Conservation (phyloP, 2,329 filamentous ascomycete species). For the Aspergillus aculeatus region DNA sequence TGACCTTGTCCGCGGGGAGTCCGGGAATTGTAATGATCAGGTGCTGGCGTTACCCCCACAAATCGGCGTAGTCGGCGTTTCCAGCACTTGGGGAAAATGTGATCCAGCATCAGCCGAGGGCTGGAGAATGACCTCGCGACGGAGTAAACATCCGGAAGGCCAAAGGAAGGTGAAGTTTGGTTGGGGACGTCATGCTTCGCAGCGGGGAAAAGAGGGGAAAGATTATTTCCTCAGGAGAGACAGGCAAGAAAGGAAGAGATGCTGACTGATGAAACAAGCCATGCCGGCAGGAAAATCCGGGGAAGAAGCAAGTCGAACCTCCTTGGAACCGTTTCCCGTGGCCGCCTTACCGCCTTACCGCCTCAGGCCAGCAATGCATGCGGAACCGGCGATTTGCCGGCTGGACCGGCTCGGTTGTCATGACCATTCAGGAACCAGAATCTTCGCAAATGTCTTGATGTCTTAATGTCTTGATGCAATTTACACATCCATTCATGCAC, state of each 20-base stretch:
- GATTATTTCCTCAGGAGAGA: background rate
- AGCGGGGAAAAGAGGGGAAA: background rate
- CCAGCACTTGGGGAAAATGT: too few species aligned
- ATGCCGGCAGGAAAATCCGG: slow-evolving; percentile 17
- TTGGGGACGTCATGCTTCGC: background rate
- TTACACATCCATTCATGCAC: background rate
- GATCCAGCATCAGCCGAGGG: background rate
- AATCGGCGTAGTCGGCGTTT: background rate
- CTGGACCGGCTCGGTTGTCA: slow-evolving; percentile 10
- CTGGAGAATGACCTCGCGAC: background rate
- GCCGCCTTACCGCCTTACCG: background rate
- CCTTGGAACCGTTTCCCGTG: background rate
- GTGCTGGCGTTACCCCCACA: background rate
- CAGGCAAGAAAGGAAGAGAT: background rate
- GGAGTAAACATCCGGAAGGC: background rate
- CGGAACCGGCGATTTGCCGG: slow-evolving; percentile 7
- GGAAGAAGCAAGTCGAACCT: slow-evolving; percentile 3
- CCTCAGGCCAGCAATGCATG: background rate
- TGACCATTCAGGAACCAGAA: slow-evolving; percentile 3
- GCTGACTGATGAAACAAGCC: slow-evolving; percentile 1
- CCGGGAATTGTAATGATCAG: background rate
- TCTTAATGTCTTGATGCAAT: background rate
- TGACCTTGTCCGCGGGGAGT: background rate
- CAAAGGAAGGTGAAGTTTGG: background rate
- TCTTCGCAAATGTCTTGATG: background rate